These are phyloP conservation scores for Astrothelium subdiscretum DNA, from an alignment of 495 filamentous ascomycete species.

Conservation along the genomic window DNA sequence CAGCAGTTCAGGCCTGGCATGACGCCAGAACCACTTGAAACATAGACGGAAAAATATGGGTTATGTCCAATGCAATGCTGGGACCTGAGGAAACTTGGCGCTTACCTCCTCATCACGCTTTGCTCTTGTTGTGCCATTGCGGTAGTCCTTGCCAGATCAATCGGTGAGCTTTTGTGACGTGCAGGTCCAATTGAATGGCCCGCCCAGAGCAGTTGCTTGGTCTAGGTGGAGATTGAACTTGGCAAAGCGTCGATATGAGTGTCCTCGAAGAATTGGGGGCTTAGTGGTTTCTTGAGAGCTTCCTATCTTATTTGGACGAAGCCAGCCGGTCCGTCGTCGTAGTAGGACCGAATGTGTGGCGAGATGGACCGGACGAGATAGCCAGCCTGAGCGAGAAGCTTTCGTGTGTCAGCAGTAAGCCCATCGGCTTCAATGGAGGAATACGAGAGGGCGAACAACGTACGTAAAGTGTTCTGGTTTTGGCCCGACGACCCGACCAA, in stretches of 20 bases:
- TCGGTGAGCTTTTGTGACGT: neutral
- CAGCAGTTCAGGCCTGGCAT: no score
- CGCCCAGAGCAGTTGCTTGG: neutral
- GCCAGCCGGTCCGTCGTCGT: neutral
- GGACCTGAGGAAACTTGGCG: neutral
- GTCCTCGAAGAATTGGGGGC: neutral
- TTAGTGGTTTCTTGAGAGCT: neutral
- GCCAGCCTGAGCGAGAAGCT: neutral
- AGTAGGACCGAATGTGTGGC: neutral
- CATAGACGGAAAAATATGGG: no score
- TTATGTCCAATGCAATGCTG: neutral
- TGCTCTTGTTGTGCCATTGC: slow-evolving; percentile 29
- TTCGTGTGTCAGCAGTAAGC: neutral
- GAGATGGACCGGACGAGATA: neutral
- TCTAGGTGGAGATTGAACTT: neutral
- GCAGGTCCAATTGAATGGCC: neutral
- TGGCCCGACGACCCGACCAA: neutral
- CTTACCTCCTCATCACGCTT: slow-evolving; percentile 31
- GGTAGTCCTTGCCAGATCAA: neutral
- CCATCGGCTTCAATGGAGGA: neutral
- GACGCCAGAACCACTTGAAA: neutral
- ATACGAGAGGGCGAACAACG: neutral
- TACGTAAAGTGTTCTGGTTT: neutral
- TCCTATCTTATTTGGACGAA: neutral
- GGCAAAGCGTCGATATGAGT: neutral